These are phyloP conservation scores for Lactarius psammicola DNA, from an alignment of 768 basidiomycete genomes.

Conservation along the genomic window DNA sequence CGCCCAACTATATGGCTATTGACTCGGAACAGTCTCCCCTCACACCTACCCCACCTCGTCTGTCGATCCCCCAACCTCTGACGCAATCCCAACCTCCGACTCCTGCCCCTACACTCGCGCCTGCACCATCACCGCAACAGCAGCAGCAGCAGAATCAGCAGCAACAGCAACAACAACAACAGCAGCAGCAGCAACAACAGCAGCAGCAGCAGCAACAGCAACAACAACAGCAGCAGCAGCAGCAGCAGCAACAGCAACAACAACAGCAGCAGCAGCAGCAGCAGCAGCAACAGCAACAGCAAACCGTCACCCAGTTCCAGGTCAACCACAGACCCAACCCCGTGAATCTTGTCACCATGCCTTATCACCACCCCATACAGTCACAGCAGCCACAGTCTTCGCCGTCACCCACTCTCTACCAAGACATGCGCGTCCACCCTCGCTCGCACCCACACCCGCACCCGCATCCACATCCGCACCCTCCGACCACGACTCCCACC, in stretches of 20 bases:
- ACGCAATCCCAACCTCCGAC: constrained; percentile 10
- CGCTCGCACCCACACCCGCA: constrained; percentile 18
- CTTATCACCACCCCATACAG: constrained; percentile 30
- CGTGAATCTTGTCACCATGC: constrained; percentile 18
- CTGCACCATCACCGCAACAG: constrained; percentile 22
- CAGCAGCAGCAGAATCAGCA: not conserved
- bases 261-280: not conserved
- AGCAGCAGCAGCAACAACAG: not conserved
- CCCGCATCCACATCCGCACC: constrained; percentile 17
- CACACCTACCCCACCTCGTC: constrained; percentile 13
- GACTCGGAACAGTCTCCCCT: constrained; percentile 15
- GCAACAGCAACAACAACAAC: not conserved
- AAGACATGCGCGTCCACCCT: constrained; percentile 30
- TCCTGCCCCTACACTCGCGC: constrained; percentile 19
- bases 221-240: not conserved
- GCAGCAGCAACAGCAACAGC: constrained; percentile 16
- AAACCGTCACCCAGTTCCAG: constrained; percentile 16
- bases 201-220: not conserved
- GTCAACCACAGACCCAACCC: constrained; percentile 8
- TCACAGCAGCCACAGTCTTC: constrained; percentile 30
- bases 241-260: not conserved
- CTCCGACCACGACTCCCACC: constrained; percentile 9
- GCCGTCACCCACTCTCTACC: constrained; percentile 26
- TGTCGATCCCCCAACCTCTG: constrained; percentile 7
- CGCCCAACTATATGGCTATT: constrained; percentile 20